Evolutionary conservation across 2,329 filamentous ascomycete species (phyloP).

Genomic region (Zelopaecilomyces penicillatus): DNA sequence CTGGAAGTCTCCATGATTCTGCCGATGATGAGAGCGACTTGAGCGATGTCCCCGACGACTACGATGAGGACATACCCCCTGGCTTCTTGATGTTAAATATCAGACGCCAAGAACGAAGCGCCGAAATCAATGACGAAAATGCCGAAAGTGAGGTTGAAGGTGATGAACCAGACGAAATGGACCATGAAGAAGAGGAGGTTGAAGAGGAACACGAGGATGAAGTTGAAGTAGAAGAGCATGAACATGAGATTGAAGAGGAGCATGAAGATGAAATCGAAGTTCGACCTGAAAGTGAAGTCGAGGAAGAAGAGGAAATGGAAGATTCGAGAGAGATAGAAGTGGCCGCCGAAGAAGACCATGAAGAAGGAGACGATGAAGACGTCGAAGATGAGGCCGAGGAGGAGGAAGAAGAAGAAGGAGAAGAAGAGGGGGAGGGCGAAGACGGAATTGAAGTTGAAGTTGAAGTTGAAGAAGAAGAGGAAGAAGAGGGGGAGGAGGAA

Average conservation of each 20-base stretch:
- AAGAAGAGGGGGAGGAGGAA: slow-evolving; percentile 12
- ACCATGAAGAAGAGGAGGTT: slow-evolving; percentile 13
- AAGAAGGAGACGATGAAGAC: slow-evolving; percentile 2
- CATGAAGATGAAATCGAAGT: slow-evolving; percentile 5
- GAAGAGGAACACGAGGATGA: slow-evolving; percentile 12
- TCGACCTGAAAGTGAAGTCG: slow-evolving; percentile 3
- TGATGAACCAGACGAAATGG: slow-evolving; percentile 17
- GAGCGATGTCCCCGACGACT: slow-evolving; percentile 53
- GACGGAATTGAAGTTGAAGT: neutral
- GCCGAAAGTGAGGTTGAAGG: slow-evolving; percentile 28
- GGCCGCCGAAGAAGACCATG: slow-evolving; percentile 5
- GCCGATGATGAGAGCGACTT: slow-evolving; percentile 63
- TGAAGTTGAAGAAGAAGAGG: slow-evolving; percentile 5
- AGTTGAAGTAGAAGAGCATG: slow-evolving; percentile 1
- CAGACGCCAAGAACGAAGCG: slow-evolving; percentile 18
- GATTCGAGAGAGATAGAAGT: slow-evolving; percentile 9
- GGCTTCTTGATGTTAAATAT: slow-evolving; percentile 39
- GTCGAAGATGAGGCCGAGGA: slow-evolving; percentile 7
- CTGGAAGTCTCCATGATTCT: slow-evolving; percentile 54
- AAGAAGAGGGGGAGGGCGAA: slow-evolving; percentile 7
- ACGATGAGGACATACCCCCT: slow-evolving; percentile 48
- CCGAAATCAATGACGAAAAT: slow-evolving; percentile 26
- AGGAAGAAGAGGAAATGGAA: slow-evolving; percentile 8
- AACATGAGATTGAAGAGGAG: slow-evolving; percentile 3
- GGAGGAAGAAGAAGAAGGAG: slow-evolving; percentile 8